Percentiles rank a stretch among this genome's conserved stretches.
These are phyloP conservation scores for Syzygium jambos DNA, from an alignment of 345 rosid genomes.

Conservation along the genomic window DNA sequence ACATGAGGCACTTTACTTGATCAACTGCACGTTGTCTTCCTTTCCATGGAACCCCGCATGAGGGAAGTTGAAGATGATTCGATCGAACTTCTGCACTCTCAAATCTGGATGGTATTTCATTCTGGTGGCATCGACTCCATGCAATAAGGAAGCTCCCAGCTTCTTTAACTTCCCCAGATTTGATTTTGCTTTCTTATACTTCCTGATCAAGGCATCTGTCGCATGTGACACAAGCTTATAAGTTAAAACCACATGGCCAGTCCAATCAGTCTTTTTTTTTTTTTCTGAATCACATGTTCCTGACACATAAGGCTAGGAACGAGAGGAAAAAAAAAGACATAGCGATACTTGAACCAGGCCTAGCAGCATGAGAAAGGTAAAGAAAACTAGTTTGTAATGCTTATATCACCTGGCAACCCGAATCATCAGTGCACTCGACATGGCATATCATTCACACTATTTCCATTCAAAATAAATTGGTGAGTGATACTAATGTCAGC, in stretches of 20 bases:
- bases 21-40: constrained; percentile 17
- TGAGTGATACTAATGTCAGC: neutral
- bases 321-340: neutral
- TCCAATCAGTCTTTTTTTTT: neutral
- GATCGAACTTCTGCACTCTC: neutral
- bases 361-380: neutral
- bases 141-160: constrained; percentile 33
- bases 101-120: constrained; percentile 24
- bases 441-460: neutral
- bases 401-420: neutral
- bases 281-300: neutral
- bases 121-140: constrained; percentile 48
- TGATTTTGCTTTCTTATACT: constrained; percentile 32
- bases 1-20: constrained; percentile 13
- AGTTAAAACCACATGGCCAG: neutral
- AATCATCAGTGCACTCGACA: neutral
- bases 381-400: neutral
- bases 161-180: constrained; percentile 22
- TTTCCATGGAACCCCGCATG: constrained; percentile 52
- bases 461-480: neutral
- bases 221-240: neutral
- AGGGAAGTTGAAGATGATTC: constrained; percentile 49
- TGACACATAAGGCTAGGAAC: neutral
- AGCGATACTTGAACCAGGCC: neutral
- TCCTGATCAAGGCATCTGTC: constrained; percentile 26